These are phyloP conservation scores for Ophiostoma perfectum DNA, from an alignment of 2,329 filamentous ascomycete species.

Conservation along the genomic window DNA sequence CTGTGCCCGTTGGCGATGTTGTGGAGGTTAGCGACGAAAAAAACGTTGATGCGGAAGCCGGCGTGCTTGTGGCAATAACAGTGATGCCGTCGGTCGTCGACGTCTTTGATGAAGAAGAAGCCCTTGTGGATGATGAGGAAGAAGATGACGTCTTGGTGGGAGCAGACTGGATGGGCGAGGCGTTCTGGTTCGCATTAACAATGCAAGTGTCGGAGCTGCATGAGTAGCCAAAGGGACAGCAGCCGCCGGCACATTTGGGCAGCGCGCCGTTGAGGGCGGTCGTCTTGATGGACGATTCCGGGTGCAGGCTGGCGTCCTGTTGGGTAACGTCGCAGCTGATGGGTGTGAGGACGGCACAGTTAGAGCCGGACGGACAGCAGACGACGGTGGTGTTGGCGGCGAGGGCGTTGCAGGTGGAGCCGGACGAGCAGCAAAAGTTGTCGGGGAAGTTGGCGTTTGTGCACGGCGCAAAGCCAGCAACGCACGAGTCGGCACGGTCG, in stretches of 20 bases:
- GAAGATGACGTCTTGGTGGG: neutral
- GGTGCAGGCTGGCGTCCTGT: slow-evolving; percentile 57
- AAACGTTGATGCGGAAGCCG: slow-evolving; percentile 22
- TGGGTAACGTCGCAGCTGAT: slow-evolving; percentile 59
- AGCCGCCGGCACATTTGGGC: slow-evolving; percentile 52
- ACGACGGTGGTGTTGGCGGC: slow-evolving; percentile 61
- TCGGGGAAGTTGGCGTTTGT: slow-evolving; percentile 48
- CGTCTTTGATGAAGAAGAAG: neutral
- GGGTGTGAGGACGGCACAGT: slow-evolving; percentile 57
- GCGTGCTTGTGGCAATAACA: slow-evolving; percentile 28
- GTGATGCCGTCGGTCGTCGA: neutral
- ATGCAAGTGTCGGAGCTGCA: slow-evolving; percentile 52
- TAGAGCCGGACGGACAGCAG: slow-evolving; percentile 58
- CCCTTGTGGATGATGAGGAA: neutral
- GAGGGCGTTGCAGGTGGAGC: slow-evolving; percentile 53
- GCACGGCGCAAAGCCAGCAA: slow-evolving; percentile 48
- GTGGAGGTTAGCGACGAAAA: neutral
- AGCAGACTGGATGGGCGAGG: slow-evolving; percentile 27
- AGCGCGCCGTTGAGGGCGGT: slow-evolving; percentile 54
- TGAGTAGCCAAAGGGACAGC: slow-evolving; percentile 68
- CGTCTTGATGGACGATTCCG: slow-evolving; percentile 60
- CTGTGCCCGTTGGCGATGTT: neutral
- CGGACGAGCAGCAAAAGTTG: slow-evolving; percentile 60
- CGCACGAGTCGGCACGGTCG: slow-evolving; percentile 10
- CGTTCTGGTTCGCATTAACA: slow-evolving; percentile 47